Evolutionary conservation across 306 rosid species (phyloP), one percentile per base, ranked within the genome.

Genomic region (Myrica gale): DNA sequence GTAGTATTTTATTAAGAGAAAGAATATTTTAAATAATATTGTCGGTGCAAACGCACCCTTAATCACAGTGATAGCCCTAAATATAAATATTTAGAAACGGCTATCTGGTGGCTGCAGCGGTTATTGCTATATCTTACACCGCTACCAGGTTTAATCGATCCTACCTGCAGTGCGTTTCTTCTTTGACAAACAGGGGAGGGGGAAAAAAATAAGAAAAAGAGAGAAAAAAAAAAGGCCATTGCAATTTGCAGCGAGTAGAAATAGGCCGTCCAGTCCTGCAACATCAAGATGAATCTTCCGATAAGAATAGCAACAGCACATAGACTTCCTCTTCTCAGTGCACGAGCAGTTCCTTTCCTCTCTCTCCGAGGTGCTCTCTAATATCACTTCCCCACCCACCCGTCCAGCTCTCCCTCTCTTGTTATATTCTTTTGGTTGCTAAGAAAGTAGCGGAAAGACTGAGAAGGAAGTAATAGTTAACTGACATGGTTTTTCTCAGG

Each of bases 291-390:
- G 83, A 71, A 58, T 71, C 7, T 81, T 52, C 76, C 79, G 0
- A 67, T 77, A 11, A 75, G 60, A 71, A 56, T 81, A 46, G 77
- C 81, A 7, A 75, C 83, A 17, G 76, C 73, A 10, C 77, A 58
- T 8, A 69, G 70, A 76, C n/a, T 79, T 81, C 87, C 86, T 76
- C 78, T 81, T 73, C 80, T 86, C 78, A 53, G 68, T 75, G 74
- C 80, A 55, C 42, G 65, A 63, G 32, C 68, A 43, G n/a, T n/a
- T n/a, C n/a, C n/a, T n/a, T n/a, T n/a, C n/a, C n/a, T n/a, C n/a
- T n/a, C n/a, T n/a, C n/a, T n/a, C n/a, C n/a, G n/a, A n/a, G 86
- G 82, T 85, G 68, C 80, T 67, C 52, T 75, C 46, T 46, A 48
- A 69, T 43, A 20, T 73, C 77, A 26, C 71, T 44, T 8, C 17